Evolutionary conservation across 2,329 filamentous ascomycete genomes (phyloP).

Genomic region (Stagonosporopsis rhizophila): DNA sequence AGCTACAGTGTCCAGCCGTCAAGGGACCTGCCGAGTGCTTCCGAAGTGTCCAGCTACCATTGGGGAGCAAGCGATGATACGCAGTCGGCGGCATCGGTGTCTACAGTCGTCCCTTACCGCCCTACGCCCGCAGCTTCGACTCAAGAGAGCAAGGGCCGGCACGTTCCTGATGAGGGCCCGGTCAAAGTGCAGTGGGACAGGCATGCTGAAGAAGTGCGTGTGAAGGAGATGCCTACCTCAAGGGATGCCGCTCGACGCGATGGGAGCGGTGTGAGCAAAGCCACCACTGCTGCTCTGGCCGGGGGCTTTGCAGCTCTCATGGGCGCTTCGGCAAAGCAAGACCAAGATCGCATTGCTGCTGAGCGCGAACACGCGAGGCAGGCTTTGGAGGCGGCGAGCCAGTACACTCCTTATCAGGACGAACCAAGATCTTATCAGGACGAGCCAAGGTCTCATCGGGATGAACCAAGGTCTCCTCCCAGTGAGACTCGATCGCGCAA

Average conservation of each 20-base stretch:
- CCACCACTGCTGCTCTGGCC: constrained; percentile 34
- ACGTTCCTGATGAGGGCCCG: constrained; percentile 7
- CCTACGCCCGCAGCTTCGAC: neutral
- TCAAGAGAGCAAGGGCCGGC: neutral
- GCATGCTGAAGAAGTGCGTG: neutral
- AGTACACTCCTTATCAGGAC: constrained; percentile 9
- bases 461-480: constrained; percentile 23
- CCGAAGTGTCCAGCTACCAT: constrained; percentile 9
- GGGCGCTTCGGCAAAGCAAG: constrained; percentile 41
- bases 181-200: constrained; percentile 10
- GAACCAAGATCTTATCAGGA: neutral
- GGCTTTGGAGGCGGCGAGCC: constrained; percentile 35
- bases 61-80: constrained; percentile 17
- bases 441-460: neutral
- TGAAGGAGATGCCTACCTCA: constrained; percentile 5
- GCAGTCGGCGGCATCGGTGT: constrained; percentile 11
- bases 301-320: constrained; percentile 46
- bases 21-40: constrained; percentile 14
- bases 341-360: constrained; percentile 42
- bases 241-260: constrained; percentile 16
- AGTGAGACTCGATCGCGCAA: constrained; percentile 28
- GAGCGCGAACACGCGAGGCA: constrained; percentile 39
- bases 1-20: neutral
- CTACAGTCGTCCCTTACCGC: constrained; percentile 14
- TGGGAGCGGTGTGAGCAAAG: constrained; percentile 26